A percentile compares a stretch with the other conserved stretches of the same genome.
These are phyloP conservation scores for Metschnikowia colocasiae DNA, from an alignment of 805 yeast genomes.

Conservation along the genomic window DNA sequence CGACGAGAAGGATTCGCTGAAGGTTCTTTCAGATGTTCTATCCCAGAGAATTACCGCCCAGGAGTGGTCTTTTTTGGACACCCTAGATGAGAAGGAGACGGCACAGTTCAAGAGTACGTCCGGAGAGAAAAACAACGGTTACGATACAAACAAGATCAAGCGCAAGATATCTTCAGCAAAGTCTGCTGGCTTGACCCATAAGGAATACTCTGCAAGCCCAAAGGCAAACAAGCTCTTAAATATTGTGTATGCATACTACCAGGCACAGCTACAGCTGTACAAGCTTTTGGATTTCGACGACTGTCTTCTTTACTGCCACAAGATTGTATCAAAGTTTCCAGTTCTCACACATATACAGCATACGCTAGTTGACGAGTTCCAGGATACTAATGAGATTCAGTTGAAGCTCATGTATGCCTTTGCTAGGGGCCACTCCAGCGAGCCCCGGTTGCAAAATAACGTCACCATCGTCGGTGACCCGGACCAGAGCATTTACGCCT, in stretches of 20 bases:
- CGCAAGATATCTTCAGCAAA: constrained; percentile 54
- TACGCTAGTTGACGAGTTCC: constrained; percentile 90
- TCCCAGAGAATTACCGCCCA: constrained; percentile 19
- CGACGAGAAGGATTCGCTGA: constrained; percentile 58
- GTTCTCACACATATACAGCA: constrained; percentile 54
- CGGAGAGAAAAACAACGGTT: constrained; percentile 26
- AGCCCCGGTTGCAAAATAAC: constrained; percentile 37
- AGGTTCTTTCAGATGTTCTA: constrained; percentile 43
- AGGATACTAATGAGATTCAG: constrained; percentile 83
- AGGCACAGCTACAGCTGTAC: constrained; percentile 39
- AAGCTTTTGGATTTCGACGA: constrained; percentile 79
- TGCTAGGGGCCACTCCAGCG: constrained; percentile 34
- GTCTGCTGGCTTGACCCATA: constrained; percentile 46
- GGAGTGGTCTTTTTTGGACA: constrained; percentile 17
- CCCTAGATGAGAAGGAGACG: constrained; percentile 16
- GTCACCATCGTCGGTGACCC: constrained; percentile 95
- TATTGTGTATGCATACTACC: constrained; percentile 50
- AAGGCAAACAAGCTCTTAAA: constrained; percentile 18
- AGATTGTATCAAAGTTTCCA: constrained; percentile 45
- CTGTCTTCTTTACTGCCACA: constrained; percentile 54
- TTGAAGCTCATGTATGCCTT: constrained; percentile 57
- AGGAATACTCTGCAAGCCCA: constrained; percentile 28
- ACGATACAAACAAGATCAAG: constrained; percentile 40
- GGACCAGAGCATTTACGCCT: constrained; percentile 90
- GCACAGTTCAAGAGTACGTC: constrained; percentile 11